Evolutionary conservation across 768 basidiomycete species (phyloP), one percentile per base, ranked within the genome.

Genomic region (Hericium coralloides): DNA sequence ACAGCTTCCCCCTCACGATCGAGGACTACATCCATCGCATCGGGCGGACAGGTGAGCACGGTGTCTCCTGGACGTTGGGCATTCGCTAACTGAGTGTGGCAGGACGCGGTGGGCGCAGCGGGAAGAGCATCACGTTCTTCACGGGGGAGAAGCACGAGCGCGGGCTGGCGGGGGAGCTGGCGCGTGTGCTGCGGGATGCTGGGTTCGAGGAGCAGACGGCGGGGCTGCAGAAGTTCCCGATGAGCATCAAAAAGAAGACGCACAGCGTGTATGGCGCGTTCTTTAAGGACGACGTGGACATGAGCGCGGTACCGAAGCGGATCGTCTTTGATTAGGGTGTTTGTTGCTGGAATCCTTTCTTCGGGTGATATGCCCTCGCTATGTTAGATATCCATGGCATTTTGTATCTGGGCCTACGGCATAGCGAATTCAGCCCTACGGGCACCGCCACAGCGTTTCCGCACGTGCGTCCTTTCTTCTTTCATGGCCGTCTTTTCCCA

Each of bases 191-290:
- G 55, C 75, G 87, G 53, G 97, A 98, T 69, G 87, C 88, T 48
- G 91, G 88, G 31, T 91, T 89, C 60, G 82, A 87, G 56, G 81
- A 85, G 50, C 83, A 88, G 62, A 84, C 72, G 5, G 26, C 2
- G 26, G 26, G 26, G 26, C 74, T 97, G 72, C 82, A 85, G 58
- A 82, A 83, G 58, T 98, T 97, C 77, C 92, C 93, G 52, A 92
- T 95, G 81, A 91, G 94, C 58, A 92, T 98, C 74, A 97, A 95
- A 77, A 98, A 98, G 79, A 92, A 84, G 78, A 82, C 87, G 63
- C 95, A 98, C 65, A 75, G 90, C 18, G 87, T 82, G 43, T 98
- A 97, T 64, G 95, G 95, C 4, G 89, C 88, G 5, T 92, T 92
- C 71, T 92, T 79, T 70, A 70, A 86, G 56, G 83, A 89, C 62